Evolutionary conservation across 371 early-diverging fungal genomes (phyloP), one percentile per base, ranked within the genome.

Genomic region (Mortierella sp.): DNA sequence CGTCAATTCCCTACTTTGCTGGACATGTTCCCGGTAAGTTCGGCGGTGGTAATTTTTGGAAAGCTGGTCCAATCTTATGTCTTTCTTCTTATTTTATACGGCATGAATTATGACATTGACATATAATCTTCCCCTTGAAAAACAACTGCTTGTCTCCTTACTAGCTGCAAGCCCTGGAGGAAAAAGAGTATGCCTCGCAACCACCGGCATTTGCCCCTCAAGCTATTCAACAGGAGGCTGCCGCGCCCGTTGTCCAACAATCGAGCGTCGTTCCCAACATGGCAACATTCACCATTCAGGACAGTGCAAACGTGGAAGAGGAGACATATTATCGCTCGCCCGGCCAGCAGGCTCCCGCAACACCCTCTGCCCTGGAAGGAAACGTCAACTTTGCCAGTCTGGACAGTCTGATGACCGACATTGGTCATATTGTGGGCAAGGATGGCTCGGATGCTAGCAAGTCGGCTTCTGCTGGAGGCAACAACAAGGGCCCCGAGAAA

Each of bases 351-450:
- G 70, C 66, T 6, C 79, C 82, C 2, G 34, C 75, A 29, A 61
- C 82, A 2, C 82, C 81, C 37, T 58, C 76, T 5, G 82, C 82
- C 9, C 43, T 81, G 74, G 79, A 82, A 29, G 85, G 85, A 19
- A 84, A 83, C 13, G 87, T 88, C 64, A 90, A 91, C 66, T 91
- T 90, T 76, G 87, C 91, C 22, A 91, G 92, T 4, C 77, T 95
- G 67, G 96, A 96, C 79, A 93, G 92, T 72, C 85, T 96, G 52
- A 96, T 96, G 96, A 92, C 93, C 11, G 96, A 95, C 79, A 79
- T 96, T 22, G 95, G 94, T 10, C 90, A 90, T 73, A 92, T 95
- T 91, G 88, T 94, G 34, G 82, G 80, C 61, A 86, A 80, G 52
- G 80, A 83, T 39, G 68, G 64, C 31, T 53, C 79, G 7, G 80